phyloP scores from a whole-genome alignment of 768 basidiomycete genomes.

The Hypholoma sublateritium region DNA sequence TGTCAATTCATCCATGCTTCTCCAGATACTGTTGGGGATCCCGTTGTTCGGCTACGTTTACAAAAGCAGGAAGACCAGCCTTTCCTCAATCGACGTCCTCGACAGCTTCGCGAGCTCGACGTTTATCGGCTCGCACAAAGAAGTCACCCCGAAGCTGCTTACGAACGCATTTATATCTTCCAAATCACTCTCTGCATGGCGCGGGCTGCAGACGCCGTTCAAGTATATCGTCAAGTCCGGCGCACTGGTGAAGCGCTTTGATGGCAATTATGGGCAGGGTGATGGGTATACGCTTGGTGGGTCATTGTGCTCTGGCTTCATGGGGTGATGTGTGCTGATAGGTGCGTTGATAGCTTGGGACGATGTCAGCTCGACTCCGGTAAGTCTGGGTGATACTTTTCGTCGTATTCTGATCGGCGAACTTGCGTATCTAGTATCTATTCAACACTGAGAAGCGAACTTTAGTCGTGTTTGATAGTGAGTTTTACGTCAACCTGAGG shows the following conservation, averaged over 20 bases:
- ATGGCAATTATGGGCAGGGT: constrained; percentile 41
- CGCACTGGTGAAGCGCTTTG: constrained; percentile 39
- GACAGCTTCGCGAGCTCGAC: neutral
- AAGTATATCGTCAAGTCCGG: constrained; percentile 40
- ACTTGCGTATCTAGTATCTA: constrained; percentile 32
- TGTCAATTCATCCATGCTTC: constrained; percentile 10
- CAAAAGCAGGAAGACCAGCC: constrained; percentile 39
- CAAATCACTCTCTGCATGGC: constrained; percentile 28
- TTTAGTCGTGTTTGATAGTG: constrained; percentile 64
- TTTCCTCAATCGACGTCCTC: constrained; percentile 11
- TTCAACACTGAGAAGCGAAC: constrained; percentile 40
- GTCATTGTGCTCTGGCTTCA: constrained; percentile 2
- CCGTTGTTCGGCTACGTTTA: constrained; percentile 67
- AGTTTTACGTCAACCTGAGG: constrained; percentile 21
- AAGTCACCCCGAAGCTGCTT: neutral
- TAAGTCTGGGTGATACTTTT: constrained; percentile 19
- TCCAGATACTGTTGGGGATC: constrained; percentile 54
- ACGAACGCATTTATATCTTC: neutral
- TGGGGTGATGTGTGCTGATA: neutral
- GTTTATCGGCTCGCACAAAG: neutral
- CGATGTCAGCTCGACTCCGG: constrained; percentile 60
- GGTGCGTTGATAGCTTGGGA: constrained; percentile 53
- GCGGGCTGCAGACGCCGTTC: constrained; percentile 48
- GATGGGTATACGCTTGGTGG: constrained; percentile 44
- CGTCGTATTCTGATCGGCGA: neutral